phyloP scores from a whole-genome alignment of 2,329 filamentous ascomycete genomes.

The Paecilomyces sp. region DNA sequence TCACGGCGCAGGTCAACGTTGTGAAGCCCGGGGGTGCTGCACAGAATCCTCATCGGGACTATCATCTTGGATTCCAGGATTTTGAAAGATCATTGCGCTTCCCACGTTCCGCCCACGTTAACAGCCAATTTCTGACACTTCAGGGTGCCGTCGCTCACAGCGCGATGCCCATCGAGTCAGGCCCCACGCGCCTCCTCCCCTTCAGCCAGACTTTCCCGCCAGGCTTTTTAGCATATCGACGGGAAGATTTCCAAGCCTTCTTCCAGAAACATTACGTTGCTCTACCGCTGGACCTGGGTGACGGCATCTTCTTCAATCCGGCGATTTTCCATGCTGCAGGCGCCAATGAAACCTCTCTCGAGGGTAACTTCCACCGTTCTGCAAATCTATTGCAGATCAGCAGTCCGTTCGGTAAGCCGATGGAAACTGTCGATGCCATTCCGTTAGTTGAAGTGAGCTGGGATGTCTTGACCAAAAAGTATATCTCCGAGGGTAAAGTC shows the following conservation, averaged over 20 bases:
- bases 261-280: slow-evolving; percentile 49
- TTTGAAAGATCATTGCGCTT: slow-evolving; percentile 39
- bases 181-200: slow-evolving; percentile 55
- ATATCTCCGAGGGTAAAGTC: slow-evolving; percentile 18
- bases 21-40: slow-evolving; percentile 53
- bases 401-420: slow-evolving; percentile 56
- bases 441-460: slow-evolving; percentile 49
- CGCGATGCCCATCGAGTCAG: slow-evolving; percentile 52
- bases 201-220: slow-evolving; percentile 52
- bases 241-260: slow-evolving; percentile 46
- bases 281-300: slow-evolving; percentile 47
- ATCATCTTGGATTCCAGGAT: slow-evolving; percentile 58
- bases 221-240: slow-evolving; percentile 54
- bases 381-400: slow-evolving; percentile 59
- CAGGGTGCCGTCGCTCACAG: slow-evolving; percentile 58
- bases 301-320: slow-evolving; percentile 59
- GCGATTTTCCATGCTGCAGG: slow-evolving; percentile 58
- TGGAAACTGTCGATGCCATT: slow-evolving; percentile 53
- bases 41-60: slow-evolving; percentile 55
- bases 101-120: slow-evolving; percentile 47
- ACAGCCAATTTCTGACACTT: slow-evolving; percentile 53
- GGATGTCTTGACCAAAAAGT: slow-evolving; percentile 47
- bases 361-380: slow-evolving; percentile 41
- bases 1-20: slow-evolving; percentile 58
- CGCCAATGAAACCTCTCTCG: slow-evolving; percentile 39